Evolutionary conservation across 2,329 filamentous ascomycete species (phyloP).

Genomic region (Cladorrhinum sp.): DNA sequence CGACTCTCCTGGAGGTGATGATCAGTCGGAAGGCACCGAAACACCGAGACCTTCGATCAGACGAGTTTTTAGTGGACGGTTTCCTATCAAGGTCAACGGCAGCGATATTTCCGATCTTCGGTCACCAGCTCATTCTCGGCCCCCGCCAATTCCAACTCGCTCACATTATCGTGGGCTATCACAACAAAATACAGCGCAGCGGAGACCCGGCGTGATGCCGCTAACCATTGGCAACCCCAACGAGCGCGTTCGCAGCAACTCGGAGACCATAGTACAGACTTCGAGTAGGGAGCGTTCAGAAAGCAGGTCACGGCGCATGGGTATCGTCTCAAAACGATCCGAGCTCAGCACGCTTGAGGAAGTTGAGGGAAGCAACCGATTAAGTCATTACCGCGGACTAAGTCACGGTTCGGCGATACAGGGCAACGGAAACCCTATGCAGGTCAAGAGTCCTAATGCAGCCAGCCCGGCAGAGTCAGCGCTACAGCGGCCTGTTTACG

Average conservation of each 20-base stretch:
- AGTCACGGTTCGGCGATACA: conserved; percentile 69
- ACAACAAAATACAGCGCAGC: conserved; percentile 61
- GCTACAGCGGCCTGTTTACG: conserved; percentile 59
- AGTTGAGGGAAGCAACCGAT: conserved; percentile 59
- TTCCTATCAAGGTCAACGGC: conserved; percentile 70
- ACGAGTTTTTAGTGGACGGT: conserved; percentile 61
- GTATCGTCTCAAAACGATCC: conserved; percentile 57
- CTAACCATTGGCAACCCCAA: conserved; percentile 66
- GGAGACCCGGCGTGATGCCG: conserved; percentile 71
- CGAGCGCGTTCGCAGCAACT: conserved; percentile 65
- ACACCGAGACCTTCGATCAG: conserved; percentile 67
- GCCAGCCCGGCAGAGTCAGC: conserved; percentile 57
- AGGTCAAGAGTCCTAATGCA: conserved; percentile 56
- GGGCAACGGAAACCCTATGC: conserved; percentile 39
- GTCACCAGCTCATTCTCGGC: conserved; percentile 63
- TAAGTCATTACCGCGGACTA: conserved; percentile 64
- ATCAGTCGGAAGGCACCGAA: conserved; percentile 71
- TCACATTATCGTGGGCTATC: conserved; percentile 78
- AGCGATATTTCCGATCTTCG: conserved; percentile 65
- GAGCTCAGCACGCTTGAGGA: conserved; percentile 64
- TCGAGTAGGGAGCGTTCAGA: conserved; percentile 48
- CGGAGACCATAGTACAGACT: conserved; percentile 56
- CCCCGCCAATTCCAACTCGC: conserved; percentile 74
- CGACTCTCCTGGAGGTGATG: conserved; percentile 54
- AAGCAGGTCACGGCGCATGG: conserved; percentile 61